Conservation (phyloP, 306 rosid species). For the Vicia villosa region DNA sequence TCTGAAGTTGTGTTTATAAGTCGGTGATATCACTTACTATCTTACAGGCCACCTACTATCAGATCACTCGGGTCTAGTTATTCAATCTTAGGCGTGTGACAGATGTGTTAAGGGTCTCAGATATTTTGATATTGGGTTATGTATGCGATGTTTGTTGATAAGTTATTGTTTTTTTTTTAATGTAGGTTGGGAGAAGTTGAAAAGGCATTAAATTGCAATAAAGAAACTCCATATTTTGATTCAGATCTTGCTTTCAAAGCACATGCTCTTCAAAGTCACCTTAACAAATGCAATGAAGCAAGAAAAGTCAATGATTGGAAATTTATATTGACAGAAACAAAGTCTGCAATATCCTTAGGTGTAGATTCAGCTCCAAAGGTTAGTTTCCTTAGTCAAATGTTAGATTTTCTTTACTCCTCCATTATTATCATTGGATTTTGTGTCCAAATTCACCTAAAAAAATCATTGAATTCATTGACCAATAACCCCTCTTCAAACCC, state of each 20-base stretch:
- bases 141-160: background rate
- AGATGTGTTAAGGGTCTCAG: background rate
- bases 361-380: conserved; percentile 85
- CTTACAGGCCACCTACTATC: background rate
- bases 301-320: conserved; percentile 68
- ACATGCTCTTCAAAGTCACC: conserved; percentile 62
- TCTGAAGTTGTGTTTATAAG: background rate
- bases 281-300: conserved; percentile 62
- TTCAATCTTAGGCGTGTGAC: background rate
- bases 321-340: conserved; percentile 63
- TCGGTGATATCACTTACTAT: background rate
- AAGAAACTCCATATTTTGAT: conserved; percentile 48
- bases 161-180: conserved; percentile 19
- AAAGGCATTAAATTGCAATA: conserved; percentile 60
- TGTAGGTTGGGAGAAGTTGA: conserved; percentile 85
- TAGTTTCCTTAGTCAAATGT: conserved; percentile 23
- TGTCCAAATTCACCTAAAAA: conserved; percentile 1
- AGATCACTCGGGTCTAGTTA: background rate
- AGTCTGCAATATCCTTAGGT: conserved; percentile 65
- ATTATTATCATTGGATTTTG: background rate
- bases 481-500: background rate
- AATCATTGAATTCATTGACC: background rate
- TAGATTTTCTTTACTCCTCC: background rate
- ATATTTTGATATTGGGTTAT: background rate
- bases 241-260: conserved; percentile 48